Percentiles rank a stretch among this genome's conserved stretches.
Conservation (phyloP, 1,139 yeast genomes). For the Blastobotrys arbuscula region DNA sequence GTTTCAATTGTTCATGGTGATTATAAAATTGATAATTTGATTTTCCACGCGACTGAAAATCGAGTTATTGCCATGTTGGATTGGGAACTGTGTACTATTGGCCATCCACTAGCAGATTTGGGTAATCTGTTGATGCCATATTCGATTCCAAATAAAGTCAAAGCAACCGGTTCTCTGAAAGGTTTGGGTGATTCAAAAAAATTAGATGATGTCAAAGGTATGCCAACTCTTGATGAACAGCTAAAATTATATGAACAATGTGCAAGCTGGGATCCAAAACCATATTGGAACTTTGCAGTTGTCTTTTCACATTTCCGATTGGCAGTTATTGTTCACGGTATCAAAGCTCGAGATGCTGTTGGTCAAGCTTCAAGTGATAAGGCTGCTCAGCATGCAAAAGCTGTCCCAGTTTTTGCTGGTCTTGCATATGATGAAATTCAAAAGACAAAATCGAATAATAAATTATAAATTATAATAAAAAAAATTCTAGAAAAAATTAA, state of each 20-base stretch:
- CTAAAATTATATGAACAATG: conserved; percentile 23
- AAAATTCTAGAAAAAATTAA: neutral
- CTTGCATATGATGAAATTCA: conserved; percentile 31
- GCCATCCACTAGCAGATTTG: conserved; percentile 58
- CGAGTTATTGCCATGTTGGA: conserved; percentile 52
- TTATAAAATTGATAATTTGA: conserved; percentile 55
- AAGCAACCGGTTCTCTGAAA: neutral
- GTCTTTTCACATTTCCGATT: conserved; percentile 57
- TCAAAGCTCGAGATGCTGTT: conserved; percentile 53
- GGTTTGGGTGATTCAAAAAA: conserved; percentile 11
- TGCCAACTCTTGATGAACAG: conserved; percentile 21
- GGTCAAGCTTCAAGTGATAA: conserved; percentile 59
- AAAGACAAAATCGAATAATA: conserved; percentile 5
- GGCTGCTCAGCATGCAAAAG: conserved; percentile 43
- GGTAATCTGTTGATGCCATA: conserved; percentile 55
- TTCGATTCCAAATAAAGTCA: conserved; percentile 37
- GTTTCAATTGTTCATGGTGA: conserved; percentile 56
- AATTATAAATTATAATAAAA: conserved; percentile 6
- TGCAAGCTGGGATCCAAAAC: conserved; percentile 32
- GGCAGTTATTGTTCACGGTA: conserved; percentile 61
- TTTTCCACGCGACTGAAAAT: conserved; percentile 46
- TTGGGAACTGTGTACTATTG: conserved; percentile 62
- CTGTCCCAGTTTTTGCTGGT: conserved; percentile 44
- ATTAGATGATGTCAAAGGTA: conserved; percentile 15
- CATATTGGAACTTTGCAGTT: conserved; percentile 50